Base-by-base conservation (phyloP, 1,284 basidiomycete genomes). In the Irpex rosettiformis region DNA sequence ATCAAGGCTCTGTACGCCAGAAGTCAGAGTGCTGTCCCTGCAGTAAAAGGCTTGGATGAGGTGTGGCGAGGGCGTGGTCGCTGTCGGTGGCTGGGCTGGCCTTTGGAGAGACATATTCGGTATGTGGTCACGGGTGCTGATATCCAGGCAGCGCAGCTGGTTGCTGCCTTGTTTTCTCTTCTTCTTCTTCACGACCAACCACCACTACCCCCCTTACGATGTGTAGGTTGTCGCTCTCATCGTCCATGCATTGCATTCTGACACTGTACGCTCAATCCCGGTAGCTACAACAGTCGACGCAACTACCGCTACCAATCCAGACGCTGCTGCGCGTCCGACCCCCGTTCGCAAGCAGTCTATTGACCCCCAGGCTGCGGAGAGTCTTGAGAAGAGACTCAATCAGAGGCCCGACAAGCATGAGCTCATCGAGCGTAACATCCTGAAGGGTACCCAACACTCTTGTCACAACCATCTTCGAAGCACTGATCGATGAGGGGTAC, bases 341-440 rank as follows among this genome's bases (percentile, higher is more conserved):
- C 67, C 67, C 10, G 56, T 54, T 37, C 74, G 75, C 57, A 69
- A 73, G 64, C 61, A 65, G 33, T 74, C 75, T 33, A 58, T 81
- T 57, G 78, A 79, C 65, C 73, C 75, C 49, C 69, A 70, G 33
- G 74, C 77, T 10, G 66, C 74, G 47, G 64, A 77, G 57, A 77
- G 75, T 64, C 77, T 91, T 57, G 88, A 89, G 72, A 82, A 80
- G 67, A 75, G 79, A 49, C 75, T 89, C 55, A 76, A 73, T 45
- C 74, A 79, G 27, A 77, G 89, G 37, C 80, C 85, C 7, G 79
- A 83, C 13, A 83, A 85, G 67, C 71, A 80, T 48, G 85, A 90
- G 58, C 78, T 93, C 45, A 78, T 90, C 61, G 84, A 86, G 52
- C 81, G 85, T 64, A 89, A 89, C 67, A 91, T 92, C 61, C 79